phyloP scores from a whole-genome alignment of 345 rosid genomes.

The Balakata baccata region DNA sequence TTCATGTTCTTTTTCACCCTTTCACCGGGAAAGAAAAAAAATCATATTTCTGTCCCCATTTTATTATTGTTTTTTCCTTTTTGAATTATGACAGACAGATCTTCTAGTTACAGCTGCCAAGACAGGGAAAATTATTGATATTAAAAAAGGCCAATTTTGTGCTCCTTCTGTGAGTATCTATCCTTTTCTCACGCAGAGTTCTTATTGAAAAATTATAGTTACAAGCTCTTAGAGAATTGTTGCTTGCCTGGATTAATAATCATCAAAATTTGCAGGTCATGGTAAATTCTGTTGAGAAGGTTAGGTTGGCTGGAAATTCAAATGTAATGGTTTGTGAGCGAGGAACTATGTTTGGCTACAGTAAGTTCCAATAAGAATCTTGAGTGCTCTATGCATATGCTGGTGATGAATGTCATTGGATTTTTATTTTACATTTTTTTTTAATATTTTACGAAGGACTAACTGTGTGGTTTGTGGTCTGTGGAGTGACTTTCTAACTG shows the following conservation, averaged over 20 bases:
- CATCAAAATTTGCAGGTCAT: slow-evolving; percentile 58
- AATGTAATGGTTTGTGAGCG: slow-evolving; percentile 97
- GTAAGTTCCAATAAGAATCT: slow-evolving; percentile 48
- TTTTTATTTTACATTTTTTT: background rate
- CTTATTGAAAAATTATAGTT: slow-evolving; percentile 13
- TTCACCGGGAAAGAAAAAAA: background rate
- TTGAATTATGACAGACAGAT: slow-evolving; percentile 63
- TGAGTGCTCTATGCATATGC: background rate
- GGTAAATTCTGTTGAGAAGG: slow-evolving; percentile 84
- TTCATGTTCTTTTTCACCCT: slow-evolving; percentile 4
- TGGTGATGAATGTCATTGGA: background rate
- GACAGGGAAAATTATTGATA: slow-evolving; percentile 89
- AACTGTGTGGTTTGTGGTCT: background rate
- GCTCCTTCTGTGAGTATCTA: slow-evolving; percentile 70
- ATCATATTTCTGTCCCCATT: background rate
- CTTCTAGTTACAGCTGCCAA: slow-evolving; percentile 93
- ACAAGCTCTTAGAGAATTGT: slow-evolving; percentile 1
- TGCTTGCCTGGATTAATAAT: slow-evolving; percentile 14
- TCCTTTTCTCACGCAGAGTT: slow-evolving; percentile 12
- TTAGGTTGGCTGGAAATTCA: slow-evolving; percentile 88
- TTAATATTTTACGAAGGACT: background rate
- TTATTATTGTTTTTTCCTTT: background rate
- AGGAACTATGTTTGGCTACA: slow-evolving; percentile 98
- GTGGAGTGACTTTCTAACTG: background rate
- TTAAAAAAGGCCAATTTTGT: slow-evolving; percentile 96